Evolutionary conservation across 305 asterid genomes (phyloP).

Genomic region (Fraxinus platypoda): DNA sequence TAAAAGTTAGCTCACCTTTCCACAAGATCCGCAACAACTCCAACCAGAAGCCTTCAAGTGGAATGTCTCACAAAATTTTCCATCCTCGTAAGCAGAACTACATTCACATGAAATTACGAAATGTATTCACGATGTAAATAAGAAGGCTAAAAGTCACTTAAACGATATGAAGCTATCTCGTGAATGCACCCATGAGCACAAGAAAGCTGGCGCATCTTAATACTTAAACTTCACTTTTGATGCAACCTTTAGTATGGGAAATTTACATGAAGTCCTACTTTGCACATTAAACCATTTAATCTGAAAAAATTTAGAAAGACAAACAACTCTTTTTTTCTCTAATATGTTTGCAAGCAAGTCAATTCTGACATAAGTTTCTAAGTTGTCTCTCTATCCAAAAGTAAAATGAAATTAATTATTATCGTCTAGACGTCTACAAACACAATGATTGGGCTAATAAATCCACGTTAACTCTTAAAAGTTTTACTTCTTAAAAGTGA

Average conservation of each 20-base stretch:
- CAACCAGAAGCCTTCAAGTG: constrained; percentile 87
- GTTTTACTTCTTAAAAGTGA: neutral
- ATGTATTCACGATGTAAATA: constrained; percentile 13
- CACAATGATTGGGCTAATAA: neutral
- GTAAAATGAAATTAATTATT: neutral
- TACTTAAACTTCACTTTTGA: constrained; percentile 14
- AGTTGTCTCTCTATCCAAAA: neutral
- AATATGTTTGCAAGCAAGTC: neutral
- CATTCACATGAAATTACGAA: constrained; percentile 27
- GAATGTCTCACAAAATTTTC: constrained; percentile 86
- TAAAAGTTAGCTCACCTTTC: constrained; percentile 58
- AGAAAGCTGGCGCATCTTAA: constrained; percentile 14
- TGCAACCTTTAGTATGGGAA: constrained; percentile 15
- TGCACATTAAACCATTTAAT: constrained; percentile 13
- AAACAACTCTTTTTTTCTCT: neutral
- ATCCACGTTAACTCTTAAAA: constrained; percentile 9
- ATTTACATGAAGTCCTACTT: constrained; percentile 17
- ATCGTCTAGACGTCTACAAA: constrained; percentile 2
- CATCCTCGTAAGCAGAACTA: constrained; percentile 83
- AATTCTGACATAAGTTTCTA: constrained; percentile 5
- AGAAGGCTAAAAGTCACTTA: constrained; percentile 4
- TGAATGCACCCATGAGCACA: constrained; percentile 11
- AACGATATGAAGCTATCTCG: constrained; percentile 18
- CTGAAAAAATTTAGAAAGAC: constrained; percentile 5
- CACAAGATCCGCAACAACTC: constrained; percentile 97